Evolutionary conservation across 1,139 yeast genomes (phyloP).

Genomic region (Wickerhamomyces sp.): DNA sequence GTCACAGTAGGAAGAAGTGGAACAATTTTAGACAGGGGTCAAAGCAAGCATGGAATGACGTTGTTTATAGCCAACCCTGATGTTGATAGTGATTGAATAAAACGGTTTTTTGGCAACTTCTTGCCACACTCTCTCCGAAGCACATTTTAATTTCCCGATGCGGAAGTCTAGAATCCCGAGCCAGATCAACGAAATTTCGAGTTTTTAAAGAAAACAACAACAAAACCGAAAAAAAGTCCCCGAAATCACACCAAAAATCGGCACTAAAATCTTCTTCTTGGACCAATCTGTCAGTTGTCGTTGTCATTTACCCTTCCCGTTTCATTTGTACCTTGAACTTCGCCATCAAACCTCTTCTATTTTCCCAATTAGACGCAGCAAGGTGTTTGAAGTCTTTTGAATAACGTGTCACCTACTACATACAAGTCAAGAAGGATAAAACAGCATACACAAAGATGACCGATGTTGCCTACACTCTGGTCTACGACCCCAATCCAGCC

Average conservation of each 20-base stretch:
- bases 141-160: conserved; percentile 6
- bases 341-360: too few relatives aligned
- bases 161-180: conserved; percentile 9
- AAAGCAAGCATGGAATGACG: conserved; percentile 28
- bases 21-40: conserved; percentile 29
- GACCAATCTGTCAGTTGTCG: too few relatives aligned
- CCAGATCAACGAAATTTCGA: conserved; percentile 2
- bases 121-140: too few relatives aligned
- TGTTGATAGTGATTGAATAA: conserved; percentile 22
- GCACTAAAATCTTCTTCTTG: too few relatives aligned
- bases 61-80: conserved; percentile 76
- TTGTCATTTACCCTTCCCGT: too few relatives aligned
- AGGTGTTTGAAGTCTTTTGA: too few relatives aligned
- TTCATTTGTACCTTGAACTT: too few relatives aligned
- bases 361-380: too few relatives aligned
- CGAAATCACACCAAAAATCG: too few relatives aligned
- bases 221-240: too few relatives aligned
- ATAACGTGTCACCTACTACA: background rate
- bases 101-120: too few relatives aligned
- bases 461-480: conserved; percentile 57
- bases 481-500: conserved; percentile 69
- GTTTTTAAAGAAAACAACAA: conserved; percentile 4
- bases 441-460: conserved; percentile 12
- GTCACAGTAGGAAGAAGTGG: conserved; percentile 23
- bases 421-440: background rate